phyloP scores from a whole-genome alignment of 1,284 basidiomycete genomes.

The Waitea zeae region DNA sequence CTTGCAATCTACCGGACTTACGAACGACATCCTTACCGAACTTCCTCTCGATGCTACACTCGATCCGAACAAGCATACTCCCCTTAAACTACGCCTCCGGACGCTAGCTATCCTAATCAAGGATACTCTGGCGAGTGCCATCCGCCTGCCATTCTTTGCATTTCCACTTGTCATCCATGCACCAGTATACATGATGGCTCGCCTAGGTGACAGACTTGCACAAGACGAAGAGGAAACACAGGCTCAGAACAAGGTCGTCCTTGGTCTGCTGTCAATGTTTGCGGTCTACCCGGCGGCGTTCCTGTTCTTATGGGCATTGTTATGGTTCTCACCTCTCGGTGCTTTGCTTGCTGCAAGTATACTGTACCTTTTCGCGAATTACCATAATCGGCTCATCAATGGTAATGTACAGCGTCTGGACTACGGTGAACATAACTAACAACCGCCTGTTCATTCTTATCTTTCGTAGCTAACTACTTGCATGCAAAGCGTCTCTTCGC shows the following conservation, averaged over 20 bases:
- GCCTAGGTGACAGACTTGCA: conserved; percentile 54
- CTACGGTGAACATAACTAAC: conserved; percentile 14
- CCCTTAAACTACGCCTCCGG: conserved; percentile 65
- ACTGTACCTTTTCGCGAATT: conserved; percentile 63
- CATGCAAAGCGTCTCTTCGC: conserved; percentile 68
- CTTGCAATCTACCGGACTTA: conserved; percentile 66
- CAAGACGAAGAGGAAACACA: conserved; percentile 85
- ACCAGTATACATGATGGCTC: conserved; percentile 70
- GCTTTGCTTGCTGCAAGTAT: conserved; percentile 16
- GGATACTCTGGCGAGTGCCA: conserved; percentile 51
- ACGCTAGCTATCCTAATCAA: conserved; percentile 66
- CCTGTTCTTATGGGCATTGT: conserved; percentile 65
- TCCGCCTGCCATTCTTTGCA: conserved; percentile 76
- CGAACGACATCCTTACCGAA: conserved; percentile 66
- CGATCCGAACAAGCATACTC: conserved; percentile 54
- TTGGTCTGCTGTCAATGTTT: conserved; percentile 60
- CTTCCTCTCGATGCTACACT: conserved; percentile 65
- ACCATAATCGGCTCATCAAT: conserved; percentile 68
- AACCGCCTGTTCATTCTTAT: too few relatives aligned
- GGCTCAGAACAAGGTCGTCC: conserved; percentile 83
- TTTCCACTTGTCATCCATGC: conserved; percentile 69
- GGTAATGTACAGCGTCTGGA: conserved; percentile 24
- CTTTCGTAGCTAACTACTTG: conserved; percentile 53
- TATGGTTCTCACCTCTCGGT: conserved; percentile 48
- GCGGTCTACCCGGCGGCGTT: conserved; percentile 72